Conservation (phyloP, 495 filamentous ascomycete genomes). For the Aspergillus conjunctus region DNA sequence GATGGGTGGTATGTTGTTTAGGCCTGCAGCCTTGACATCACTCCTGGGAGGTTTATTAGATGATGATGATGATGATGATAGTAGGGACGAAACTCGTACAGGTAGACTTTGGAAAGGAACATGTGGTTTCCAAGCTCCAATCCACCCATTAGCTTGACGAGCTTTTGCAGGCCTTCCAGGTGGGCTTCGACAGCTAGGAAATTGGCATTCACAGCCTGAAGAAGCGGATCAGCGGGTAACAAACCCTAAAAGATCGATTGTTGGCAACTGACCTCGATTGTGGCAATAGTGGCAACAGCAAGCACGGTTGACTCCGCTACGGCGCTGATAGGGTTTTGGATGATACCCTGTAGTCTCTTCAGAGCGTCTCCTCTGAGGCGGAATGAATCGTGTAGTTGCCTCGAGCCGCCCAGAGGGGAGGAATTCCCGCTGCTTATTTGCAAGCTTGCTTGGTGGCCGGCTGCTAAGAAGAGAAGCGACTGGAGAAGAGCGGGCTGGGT, state of each 20-base stretch:
- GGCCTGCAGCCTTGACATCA: slow-evolving; percentile 3
- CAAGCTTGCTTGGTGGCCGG: slow-evolving; percentile 14
- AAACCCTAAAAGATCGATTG: not conserved
- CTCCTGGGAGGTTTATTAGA: slow-evolving; percentile 2
- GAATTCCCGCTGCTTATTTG: slow-evolving; percentile 11
- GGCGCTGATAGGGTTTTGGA: slow-evolving; percentile 5
- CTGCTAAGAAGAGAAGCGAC: slow-evolving; percentile 14
- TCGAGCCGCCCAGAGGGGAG: not conserved
- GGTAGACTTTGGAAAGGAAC: slow-evolving; percentile 14
- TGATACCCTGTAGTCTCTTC: slow-evolving; percentile 8
- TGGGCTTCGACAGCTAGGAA: slow-evolving; percentile 9
- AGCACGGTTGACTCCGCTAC: slow-evolving; percentile 11
- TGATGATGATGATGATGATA: not conserved
- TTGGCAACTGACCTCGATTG: slow-evolving; percentile 12
- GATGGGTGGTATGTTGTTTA: slow-evolving; percentile 5
- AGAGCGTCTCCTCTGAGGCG: slow-evolving; percentile 8
- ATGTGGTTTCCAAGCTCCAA: slow-evolving; percentile 7
- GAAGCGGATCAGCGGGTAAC: not conserved
- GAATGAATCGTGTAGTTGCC: slow-evolving; percentile 5
- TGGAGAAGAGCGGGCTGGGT: slow-evolving; percentile 14
- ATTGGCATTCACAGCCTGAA: slow-evolving; percentile 11
- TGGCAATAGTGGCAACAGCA: slow-evolving; percentile 5
- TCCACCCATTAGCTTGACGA: slow-evolving; percentile 4
- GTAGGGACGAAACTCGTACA: slow-evolving; percentile 2
- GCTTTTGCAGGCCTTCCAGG: slow-evolving; percentile 4